A percentile compares a stretch with the other conserved stretches of the same genome.
Evolutionary conservation across 164 flowering plant species (phyloP).

Genomic region (Tetracentron sinense): DNA sequence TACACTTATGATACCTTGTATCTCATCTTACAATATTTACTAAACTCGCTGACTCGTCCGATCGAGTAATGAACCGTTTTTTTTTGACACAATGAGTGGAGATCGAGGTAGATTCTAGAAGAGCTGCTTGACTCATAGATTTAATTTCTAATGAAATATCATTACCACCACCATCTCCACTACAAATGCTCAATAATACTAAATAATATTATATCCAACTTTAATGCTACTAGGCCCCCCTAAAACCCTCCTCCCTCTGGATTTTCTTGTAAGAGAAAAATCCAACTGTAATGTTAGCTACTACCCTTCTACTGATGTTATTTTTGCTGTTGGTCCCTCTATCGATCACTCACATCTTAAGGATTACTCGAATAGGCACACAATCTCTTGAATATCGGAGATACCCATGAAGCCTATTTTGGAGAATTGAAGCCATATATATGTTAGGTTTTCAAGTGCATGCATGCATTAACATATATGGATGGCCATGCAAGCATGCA

Average conservation of each 20-base stretch:
- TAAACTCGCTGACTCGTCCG: too few relatives aligned
- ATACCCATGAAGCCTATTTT: not conserved
- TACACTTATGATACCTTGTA: too few relatives aligned
- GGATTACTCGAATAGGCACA: too few relatives aligned
- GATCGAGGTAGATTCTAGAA: not conserved
- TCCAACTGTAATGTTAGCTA: not conserved
- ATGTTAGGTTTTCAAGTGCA: not conserved
- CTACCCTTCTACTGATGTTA: too few relatives aligned
- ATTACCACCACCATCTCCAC: not conserved
- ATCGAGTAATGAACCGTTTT: too few relatives aligned
- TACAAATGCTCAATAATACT: not conserved
- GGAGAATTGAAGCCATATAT: not conserved
- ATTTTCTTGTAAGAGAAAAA: too few relatives aligned
- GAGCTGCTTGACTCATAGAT: not conserved
- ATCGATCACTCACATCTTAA: too few relatives aligned
- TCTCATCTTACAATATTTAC: too few relatives aligned
- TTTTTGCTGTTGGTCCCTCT: too few relatives aligned
- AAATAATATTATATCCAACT: not conserved
- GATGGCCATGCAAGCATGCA: not conserved
- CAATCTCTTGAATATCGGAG: not conserved
- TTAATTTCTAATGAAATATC: too few relatives aligned
- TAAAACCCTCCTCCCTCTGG: too few relatives aligned
- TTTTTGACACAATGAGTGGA: too few relatives aligned
- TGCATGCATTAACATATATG: not conserved
- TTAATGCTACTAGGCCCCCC: constrained; percentile 1